phyloP scores from a whole-genome alignment of 2,329 filamentous ascomycete species.

The Pseudogymnoascus sp. region DNA sequence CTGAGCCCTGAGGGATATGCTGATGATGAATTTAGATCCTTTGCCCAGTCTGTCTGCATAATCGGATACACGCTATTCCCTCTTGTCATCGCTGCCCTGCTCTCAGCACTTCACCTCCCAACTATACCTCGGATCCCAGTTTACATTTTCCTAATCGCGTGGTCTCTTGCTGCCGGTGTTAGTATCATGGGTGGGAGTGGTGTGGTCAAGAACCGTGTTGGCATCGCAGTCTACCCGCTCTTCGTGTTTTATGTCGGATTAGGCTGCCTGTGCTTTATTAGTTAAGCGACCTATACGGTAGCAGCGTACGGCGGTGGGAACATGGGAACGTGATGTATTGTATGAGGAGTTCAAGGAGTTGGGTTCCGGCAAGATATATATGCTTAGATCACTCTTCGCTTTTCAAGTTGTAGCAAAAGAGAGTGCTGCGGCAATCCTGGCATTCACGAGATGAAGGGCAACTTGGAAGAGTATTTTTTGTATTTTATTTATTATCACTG shows the following conservation, averaged over 20 bases:
- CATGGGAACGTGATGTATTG: background rate
- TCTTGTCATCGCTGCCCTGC: constrained; percentile 81
- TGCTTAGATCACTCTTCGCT: background rate
- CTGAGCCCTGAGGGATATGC: constrained; percentile 19
- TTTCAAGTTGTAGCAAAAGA: background rate
- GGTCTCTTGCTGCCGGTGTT: constrained; percentile 90
- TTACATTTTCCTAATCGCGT: constrained; percentile 78
- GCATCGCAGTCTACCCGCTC: constrained; percentile 86
- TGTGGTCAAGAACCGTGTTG: constrained; percentile 89
- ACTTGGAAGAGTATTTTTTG: background rate
- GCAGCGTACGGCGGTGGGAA: background rate
- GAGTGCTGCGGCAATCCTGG: background rate
- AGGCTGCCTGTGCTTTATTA: constrained; percentile 95
- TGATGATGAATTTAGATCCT: constrained; percentile 56
- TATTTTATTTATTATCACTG: background rate
- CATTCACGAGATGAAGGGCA: background rate
- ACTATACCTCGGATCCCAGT: constrained; percentile 81
- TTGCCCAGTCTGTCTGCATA: constrained; percentile 94
- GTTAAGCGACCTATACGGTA: constrained; percentile 41
- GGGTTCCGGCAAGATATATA: constrained; percentile 2
- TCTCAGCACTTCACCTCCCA: constrained; percentile 74
- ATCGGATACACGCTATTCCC: constrained; percentile 98
- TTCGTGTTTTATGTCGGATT: constrained; percentile 92
- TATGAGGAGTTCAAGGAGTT: constrained; percentile 4
- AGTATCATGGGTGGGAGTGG: constrained; percentile 94